Conservation (phyloP, 2,329 filamentous ascomycete species). For the Zalaria sp. region DNA sequence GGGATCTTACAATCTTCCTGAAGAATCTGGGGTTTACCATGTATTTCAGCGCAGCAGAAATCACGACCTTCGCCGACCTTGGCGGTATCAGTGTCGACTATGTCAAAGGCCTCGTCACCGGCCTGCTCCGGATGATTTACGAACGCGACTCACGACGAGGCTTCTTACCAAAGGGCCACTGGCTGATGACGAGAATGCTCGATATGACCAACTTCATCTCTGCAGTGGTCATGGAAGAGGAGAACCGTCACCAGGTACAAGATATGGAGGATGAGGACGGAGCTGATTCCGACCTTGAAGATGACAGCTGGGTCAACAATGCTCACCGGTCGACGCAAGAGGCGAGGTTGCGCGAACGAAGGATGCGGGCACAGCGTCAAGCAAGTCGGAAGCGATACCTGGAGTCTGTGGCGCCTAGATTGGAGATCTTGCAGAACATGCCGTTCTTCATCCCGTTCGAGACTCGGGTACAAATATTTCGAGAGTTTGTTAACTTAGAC, state of each 20-base stretch:
- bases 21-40: constrained; percentile 84
- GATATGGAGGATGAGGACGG: constrained; percentile 47
- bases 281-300: constrained; percentile 25
- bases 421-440: constrained; percentile 90
- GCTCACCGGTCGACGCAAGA: neutral
- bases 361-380: constrained; percentile 42
- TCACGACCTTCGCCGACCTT: constrained; percentile 41
- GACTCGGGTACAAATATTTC: constrained; percentile 81
- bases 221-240: constrained; percentile 77
- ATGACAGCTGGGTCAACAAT: constrained; percentile 8
- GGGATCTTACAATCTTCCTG: constrained; percentile 63
- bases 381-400: constrained; percentile 56
- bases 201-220: constrained; percentile 81
- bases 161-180: constrained; percentile 73
- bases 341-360: constrained; percentile 14
- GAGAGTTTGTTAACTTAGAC: constrained; percentile 79
- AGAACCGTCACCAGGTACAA: constrained; percentile 55
- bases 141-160: constrained; percentile 80
- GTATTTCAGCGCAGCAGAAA: constrained; percentile 67
- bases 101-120: constrained; percentile 66
- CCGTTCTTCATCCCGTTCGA: constrained; percentile 93
- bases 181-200: constrained; percentile 82
- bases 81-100: constrained; percentile 64
- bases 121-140: constrained; percentile 74
- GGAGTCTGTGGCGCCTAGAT: constrained; percentile 66